Conservation (phyloP, 1,284 basidiomycete genomes). For the Ustilago nuda region DNA sequence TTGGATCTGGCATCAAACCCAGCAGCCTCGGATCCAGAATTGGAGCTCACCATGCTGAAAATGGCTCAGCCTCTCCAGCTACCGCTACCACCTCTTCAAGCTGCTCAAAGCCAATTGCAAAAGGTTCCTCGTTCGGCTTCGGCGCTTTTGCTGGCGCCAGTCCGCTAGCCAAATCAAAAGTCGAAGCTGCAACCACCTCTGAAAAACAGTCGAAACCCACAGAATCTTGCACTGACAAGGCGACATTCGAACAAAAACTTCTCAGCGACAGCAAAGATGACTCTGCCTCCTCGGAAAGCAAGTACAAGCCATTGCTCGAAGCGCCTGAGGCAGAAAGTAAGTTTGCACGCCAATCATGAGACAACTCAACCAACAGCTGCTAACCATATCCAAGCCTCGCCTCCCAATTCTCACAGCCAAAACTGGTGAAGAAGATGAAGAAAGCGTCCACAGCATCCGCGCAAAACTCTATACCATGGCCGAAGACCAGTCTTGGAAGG, state of each 20-base stretch:
- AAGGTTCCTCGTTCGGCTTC: slow-evolving; percentile 50
- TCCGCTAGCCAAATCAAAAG: slow-evolving; percentile 45
- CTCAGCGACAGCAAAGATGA: slow-evolving; percentile 26
- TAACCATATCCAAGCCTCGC: not conserved
- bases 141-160: slow-evolving; percentile 57
- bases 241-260: slow-evolving; percentile 33
- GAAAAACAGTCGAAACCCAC: slow-evolving; percentile 17
- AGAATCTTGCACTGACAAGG: slow-evolving; percentile 17
- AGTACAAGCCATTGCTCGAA: slow-evolving; percentile 33
- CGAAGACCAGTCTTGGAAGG: slow-evolving; percentile 80
- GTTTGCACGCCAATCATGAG: not conserved
- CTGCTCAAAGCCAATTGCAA: slow-evolving; percentile 30
- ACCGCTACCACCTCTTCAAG: slow-evolving; percentile 2
- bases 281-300: slow-evolving; percentile 18
- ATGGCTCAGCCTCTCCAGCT: slow-evolving; percentile 23
- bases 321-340: slow-evolving; percentile 43
- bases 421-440: slow-evolving; percentile 93
- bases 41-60: slow-evolving; percentile 32
- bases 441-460: slow-evolving; percentile 83
- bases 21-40: slow-evolving; percentile 49
- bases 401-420: slow-evolving; percentile 73
- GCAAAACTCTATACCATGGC: slow-evolving; percentile 82
- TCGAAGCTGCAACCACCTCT: slow-evolving; percentile 15
- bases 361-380: not conserved
- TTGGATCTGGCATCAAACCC: slow-evolving; percentile 35